Conservation (phyloP, 805 yeast genomes). For the Torulaspora delbrueckii region DNA sequence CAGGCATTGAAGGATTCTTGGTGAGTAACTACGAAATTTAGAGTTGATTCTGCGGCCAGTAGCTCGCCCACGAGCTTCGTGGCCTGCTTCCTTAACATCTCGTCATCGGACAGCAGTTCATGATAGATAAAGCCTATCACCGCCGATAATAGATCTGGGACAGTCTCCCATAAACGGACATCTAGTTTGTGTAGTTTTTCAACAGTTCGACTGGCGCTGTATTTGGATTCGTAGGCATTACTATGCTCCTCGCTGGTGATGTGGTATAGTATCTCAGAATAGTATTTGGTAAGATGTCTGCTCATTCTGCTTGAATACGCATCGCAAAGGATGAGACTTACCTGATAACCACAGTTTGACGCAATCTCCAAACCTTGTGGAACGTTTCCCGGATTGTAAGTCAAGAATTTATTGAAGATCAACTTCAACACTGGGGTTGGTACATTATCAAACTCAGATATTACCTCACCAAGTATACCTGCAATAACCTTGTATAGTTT, state of each 20-base stretch:
- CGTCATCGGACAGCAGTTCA: constrained; percentile 70
- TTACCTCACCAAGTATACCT: constrained; percentile 68
- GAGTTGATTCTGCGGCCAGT: constrained; percentile 44
- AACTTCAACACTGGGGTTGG: constrained; percentile 57
- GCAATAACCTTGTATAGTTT: constrained; percentile 57
- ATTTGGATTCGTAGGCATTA: constrained; percentile 14
- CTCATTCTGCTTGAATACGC: constrained; percentile 68
- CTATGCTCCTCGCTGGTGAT: constrained; percentile 29
- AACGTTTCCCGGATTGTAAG: constrained; percentile 27
- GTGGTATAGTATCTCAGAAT: constrained; percentile 68
- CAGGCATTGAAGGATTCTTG: constrained; percentile 61
- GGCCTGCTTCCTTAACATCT: constrained; percentile 57
- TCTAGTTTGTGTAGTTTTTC: constrained; percentile 59
- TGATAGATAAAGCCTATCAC: constrained; percentile 76
- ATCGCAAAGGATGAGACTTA: constrained; percentile 64
- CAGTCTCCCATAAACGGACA: constrained; percentile 67
- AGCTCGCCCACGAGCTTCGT: constrained; percentile 70
- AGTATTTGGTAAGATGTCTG: constrained; percentile 69
- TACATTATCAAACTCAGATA: constrained; percentile 63
- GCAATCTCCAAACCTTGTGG: constrained; percentile 31
- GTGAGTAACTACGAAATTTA: constrained; percentile 56
- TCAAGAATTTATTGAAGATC: constrained; percentile 59
- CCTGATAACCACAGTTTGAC: constrained; percentile 54
- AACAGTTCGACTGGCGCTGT: constrained; percentile 38
- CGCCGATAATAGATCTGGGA: constrained; percentile 68